These are phyloP conservation scores for Xylaria polymorpha DNA, from an alignment of 2,329 filamentous ascomycete genomes.

Conservation along the genomic window DNA sequence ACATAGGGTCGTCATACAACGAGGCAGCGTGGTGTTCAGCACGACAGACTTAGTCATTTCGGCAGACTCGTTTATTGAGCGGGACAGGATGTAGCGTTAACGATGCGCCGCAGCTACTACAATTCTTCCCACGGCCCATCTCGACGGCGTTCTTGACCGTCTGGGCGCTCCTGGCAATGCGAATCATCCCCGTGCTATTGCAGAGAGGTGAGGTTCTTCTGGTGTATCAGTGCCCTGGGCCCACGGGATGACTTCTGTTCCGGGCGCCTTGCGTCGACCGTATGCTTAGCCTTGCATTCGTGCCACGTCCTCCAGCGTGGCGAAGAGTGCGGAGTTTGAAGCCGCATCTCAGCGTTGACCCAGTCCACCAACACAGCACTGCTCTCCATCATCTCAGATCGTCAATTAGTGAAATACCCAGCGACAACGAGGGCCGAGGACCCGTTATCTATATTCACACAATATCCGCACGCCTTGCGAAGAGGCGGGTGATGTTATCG, in stretches of 20 bases:
- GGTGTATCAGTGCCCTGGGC: no score
- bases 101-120: not conserved
- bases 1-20: not conserved
- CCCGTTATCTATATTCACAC: constrained; percentile 2
- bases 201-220: constrained; percentile 1
- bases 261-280: not conserved
- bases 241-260: not conserved
- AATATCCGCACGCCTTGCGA: not conserved
- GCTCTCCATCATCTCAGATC: not conserved
- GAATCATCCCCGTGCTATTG: not conserved
- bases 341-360: not conserved
- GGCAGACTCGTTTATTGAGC: not conserved
- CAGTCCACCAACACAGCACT: not conserved
- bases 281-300: not conserved
- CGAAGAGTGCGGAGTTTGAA: not conserved
- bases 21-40: not conserved
- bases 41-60: not conserved
- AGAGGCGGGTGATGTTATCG: constrained; percentile 7
- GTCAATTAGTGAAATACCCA: not conserved
- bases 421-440: constrained; percentile 2
- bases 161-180: not conserved
- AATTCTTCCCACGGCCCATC: not conserved
- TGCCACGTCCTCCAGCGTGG: not conserved
- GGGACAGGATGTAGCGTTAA: constrained; percentile 3
- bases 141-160: not conserved